Conservation (phyloP, 306 rosid species). For the Potentilla sterilis region DNA sequence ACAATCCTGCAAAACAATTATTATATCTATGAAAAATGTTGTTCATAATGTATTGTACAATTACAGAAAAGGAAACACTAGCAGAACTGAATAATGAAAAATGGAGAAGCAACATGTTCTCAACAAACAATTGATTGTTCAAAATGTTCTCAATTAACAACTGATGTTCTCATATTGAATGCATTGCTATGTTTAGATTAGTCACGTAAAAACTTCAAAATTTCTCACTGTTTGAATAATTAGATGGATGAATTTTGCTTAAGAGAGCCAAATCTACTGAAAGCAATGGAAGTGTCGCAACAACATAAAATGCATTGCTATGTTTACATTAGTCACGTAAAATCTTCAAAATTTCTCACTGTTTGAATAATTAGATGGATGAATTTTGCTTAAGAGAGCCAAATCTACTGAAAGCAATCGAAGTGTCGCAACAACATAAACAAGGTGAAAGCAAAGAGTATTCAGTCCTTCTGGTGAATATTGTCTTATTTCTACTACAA, state of each 20-base stretch:
- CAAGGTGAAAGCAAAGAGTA: conserved; percentile 71
- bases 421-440: conserved; percentile 60
- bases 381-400: conserved; percentile 77
- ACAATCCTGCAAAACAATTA: conserved; percentile 40
- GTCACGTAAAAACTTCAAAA: conserved; percentile 15
- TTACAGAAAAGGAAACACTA: background rate
- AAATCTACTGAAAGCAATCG: conserved; percentile 62
- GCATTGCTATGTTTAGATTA: background rate
- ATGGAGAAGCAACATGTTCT: background rate
- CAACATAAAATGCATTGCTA: background rate
- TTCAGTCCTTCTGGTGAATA: conserved; percentile 59
- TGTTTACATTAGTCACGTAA: conserved; percentile 5
- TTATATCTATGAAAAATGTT: background rate
- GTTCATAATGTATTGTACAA: background rate
- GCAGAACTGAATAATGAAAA: background rate
- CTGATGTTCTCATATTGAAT: background rate
- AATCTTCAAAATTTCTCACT: conserved; percentile 26
- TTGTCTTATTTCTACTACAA: too few species aligned
- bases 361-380: conserved; percentile 48
- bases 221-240: conserved; percentile 25
- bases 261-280: conserved; percentile 78
- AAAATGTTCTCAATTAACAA: too few species aligned
- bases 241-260: conserved; percentile 71
- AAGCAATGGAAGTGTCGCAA: conserved; percentile 62
- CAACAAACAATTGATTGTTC: background rate